Evolutionary conservation across 805 yeast genomes (phyloP).

Genomic region (Candida manassasensis): DNA sequence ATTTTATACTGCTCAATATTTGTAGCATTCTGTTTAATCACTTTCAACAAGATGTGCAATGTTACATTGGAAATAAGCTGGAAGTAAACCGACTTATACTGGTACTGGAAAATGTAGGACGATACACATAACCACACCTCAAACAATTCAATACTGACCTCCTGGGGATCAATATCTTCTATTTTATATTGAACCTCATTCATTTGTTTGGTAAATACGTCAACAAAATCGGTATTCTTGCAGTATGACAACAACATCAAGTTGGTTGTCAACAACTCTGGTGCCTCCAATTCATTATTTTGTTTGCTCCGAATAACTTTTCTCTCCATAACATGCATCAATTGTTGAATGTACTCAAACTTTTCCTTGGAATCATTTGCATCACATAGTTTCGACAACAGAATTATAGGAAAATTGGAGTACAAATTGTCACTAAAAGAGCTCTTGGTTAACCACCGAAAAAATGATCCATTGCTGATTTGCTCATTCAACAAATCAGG

Average conservation of each 20-base stretch:
- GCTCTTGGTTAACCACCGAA: slow-evolving; percentile 28
- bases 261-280: slow-evolving; percentile 16
- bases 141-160: slow-evolving; percentile 14
- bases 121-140: slow-evolving; percentile 34
- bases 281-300: slow-evolving; percentile 10
- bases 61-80: slow-evolving; percentile 23
- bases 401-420: slow-evolving; percentile 1
- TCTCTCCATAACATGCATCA: slow-evolving; percentile 1
- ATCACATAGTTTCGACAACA: not conserved
- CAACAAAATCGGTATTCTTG: slow-evolving; percentile 14
- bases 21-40: slow-evolving; percentile 13
- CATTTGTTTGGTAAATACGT: slow-evolving; percentile 12
- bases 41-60: slow-evolving; percentile 22
- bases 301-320: slow-evolving; percentile 3
- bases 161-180: slow-evolving; percentile 13
- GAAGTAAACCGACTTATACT: slow-evolving; percentile 23
- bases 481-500: slow-evolving; percentile 19
- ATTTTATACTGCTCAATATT: slow-evolving; percentile 14
- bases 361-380: not conserved
- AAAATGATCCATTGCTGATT: slow-evolving; percentile 23
- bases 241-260: slow-evolving; percentile 12
- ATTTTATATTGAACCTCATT: slow-evolving; percentile 9
- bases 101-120: slow-evolving; percentile 37
- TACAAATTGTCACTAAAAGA: slow-evolving; percentile 19
- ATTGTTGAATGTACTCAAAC: slow-evolving; percentile 1